Evolutionary conservation across 441 rosid genomes (phyloP), one percentile per base, ranked within the genome.

Genomic region (Isatis lusitanica): DNA sequence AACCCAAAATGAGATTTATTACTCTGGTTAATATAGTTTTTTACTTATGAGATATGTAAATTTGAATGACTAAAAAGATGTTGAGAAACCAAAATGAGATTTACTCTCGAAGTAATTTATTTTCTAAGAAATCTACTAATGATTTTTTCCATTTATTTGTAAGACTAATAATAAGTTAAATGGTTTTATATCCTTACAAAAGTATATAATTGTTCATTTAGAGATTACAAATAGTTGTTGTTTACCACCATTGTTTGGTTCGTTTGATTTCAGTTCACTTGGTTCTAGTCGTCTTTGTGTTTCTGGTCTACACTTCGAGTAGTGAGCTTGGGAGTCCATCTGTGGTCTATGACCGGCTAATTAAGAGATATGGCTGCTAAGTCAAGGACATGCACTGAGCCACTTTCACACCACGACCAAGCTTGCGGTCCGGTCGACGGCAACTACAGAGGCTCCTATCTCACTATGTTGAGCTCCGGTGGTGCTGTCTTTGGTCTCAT

Each of bases 381-480:
- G 75, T 82, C 93, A 61, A 86, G 98, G 79, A 63, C 48, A 42
- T 94, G 98, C 55, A 77, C 79, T 38, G 92, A 86, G 77, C 98
- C 96, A 5, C 70, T 85, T 53, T 90, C 97, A 47, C 89, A 90
- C 73, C 58, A 39, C 2, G 88, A 83, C 46, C 98, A 91, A 82
- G 84, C 95, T 42, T 94, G 96, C 2, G 97, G 98, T 68, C 96
- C 96, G n/a, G 89, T 92, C 42, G 31, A 61, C 33, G 98, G 97
- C 30, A 94, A 92, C 79, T 84, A 80, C 79, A 82, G 43, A 40
- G 98, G 97, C 21, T 90, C 97, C 64, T 89, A 90, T 81, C 59
- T 89, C n/a, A 92, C 97, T 51, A 92, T 92, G 94, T 63, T 90
- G 80, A 94, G 98, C 71, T 92, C 98, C 1, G 98, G 97, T 6